phyloP scores from a whole-genome alignment of 768 basidiomycete species.

The Brasilioporus rufonigricans region DNA sequence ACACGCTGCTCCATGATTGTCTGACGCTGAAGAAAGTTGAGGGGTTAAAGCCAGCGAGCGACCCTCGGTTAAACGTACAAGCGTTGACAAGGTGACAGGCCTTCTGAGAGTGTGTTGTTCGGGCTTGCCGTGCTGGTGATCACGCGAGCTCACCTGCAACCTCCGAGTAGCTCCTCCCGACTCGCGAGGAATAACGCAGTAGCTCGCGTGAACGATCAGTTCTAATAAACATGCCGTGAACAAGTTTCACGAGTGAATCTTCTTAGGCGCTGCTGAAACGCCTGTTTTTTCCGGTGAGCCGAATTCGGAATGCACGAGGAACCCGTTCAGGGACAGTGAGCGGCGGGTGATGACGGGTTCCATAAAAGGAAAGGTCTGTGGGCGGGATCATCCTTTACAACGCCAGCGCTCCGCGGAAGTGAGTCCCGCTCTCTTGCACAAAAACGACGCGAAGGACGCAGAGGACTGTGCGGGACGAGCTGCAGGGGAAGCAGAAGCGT shows the following conservation, averaged over 20 bases:
- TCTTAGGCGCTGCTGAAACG: constrained; percentile 19
- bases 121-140: not conserved
- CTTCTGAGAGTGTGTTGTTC: not conserved
- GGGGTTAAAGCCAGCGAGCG: not conserved
- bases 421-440: not conserved
- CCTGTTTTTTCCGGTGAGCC: not conserved
- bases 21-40: not conserved
- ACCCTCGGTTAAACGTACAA: not conserved
- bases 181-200: not conserved
- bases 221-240: not conserved
- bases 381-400: constrained; percentile 9
- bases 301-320: constrained; percentile 12
- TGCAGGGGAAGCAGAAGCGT: constrained; percentile 10
- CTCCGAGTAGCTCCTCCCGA: not conserved
- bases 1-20: not conserved
- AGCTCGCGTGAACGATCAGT: not conserved
- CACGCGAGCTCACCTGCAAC: constrained; percentile 8
- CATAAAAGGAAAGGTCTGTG: constrained; percentile 10
- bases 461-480: not conserved
- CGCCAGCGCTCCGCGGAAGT: constrained; percentile 23
- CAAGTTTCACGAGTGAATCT: not conserved
- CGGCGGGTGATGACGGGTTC: constrained; percentile 10
- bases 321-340: constrained; percentile 25
- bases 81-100: constrained; percentile 4
- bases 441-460: not conserved